Conservation (phyloP, 2,329 filamentous ascomycete genomes). For the Mycosphaerella sp. region DNA sequence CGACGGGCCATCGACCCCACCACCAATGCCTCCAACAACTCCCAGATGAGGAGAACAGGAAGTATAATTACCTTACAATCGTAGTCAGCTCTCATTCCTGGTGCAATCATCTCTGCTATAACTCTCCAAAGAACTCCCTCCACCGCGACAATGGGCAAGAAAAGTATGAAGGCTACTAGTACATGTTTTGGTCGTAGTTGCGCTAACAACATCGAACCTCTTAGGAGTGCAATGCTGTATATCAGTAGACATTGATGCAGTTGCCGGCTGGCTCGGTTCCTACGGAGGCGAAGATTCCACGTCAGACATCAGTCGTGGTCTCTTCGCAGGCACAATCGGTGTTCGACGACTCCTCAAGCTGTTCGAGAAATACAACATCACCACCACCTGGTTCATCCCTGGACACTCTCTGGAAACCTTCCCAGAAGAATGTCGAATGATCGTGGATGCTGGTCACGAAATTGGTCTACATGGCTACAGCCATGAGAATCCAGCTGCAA, state of each 20-base stretch:
- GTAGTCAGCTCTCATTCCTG: no score
- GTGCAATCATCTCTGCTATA: not conserved
- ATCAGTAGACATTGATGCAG: slow-evolving; percentile 65
- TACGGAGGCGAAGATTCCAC: slow-evolving; percentile 68
- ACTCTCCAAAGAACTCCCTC: not conserved
- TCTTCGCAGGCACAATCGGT: slow-evolving; percentile 64
- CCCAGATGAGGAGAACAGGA: slow-evolving; percentile 3
- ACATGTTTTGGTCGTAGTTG: not conserved
- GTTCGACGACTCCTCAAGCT: slow-evolving; percentile 62
- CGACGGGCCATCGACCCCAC: slow-evolving; percentile 7
- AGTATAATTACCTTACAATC: slow-evolving; percentile 1
- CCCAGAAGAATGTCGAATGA: slow-evolving; percentile 56
- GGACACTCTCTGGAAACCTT: slow-evolving; percentile 61
- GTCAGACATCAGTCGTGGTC: slow-evolving; percentile 57
- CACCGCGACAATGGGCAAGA: slow-evolving; percentile 9
- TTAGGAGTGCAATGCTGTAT: slow-evolving; percentile 33
- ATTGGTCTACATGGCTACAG: slow-evolving; percentile 66
- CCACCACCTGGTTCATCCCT: slow-evolving; percentile 61
- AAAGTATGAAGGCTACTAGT: not conserved
- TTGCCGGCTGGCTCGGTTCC: slow-evolving; percentile 68
- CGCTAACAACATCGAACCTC: slow-evolving; percentile 6
- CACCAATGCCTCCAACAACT: not conserved
- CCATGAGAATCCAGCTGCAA: slow-evolving; percentile 66
- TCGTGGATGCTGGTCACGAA: slow-evolving; percentile 60
- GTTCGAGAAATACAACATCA: slow-evolving; percentile 66